phyloP scores from a whole-genome alignment of 805 yeast species.

The Myxozyma neotropica region DNA sequence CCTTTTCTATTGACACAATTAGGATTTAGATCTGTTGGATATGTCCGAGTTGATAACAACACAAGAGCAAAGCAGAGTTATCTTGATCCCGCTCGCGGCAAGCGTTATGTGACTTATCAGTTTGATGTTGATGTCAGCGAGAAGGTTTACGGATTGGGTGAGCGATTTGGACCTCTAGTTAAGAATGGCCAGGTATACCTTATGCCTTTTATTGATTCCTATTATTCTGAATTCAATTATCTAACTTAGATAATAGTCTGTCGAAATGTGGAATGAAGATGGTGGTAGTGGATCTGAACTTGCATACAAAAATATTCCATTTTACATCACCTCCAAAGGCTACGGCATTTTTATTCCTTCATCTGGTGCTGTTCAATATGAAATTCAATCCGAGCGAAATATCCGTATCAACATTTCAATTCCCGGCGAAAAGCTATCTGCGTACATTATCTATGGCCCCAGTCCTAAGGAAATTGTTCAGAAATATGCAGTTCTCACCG shows the following conservation, averaged over 20 bases:
- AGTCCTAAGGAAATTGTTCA: constrained; percentile 42
- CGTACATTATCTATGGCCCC: constrained; percentile 44
- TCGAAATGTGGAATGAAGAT: constrained; percentile 47
- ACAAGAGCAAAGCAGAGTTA: constrained; percentile 35
- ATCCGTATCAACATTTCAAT: constrained; percentile 45
- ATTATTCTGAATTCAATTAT: neutral
- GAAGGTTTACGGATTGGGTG: constrained; percentile 46
- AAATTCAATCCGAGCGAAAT: constrained; percentile 46
- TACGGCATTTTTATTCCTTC: constrained; percentile 47
- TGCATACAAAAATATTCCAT: constrained; percentile 46
- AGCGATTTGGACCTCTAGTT: constrained; percentile 45
- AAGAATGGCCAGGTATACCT: constrained; percentile 43
- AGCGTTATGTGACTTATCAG: constrained; percentile 42
- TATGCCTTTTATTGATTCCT: too few relatives aligned
- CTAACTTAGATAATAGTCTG: constrained; percentile 31
- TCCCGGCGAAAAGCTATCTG: constrained; percentile 44
- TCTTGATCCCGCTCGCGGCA: constrained; percentile 27
- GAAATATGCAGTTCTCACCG: constrained; percentile 43
- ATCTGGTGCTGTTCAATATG: constrained; percentile 42
- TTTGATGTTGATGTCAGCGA: constrained; percentile 45
- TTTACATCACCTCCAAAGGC: constrained; percentile 43
- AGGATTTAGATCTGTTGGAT: constrained; percentile 45
- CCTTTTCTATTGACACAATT: constrained; percentile 41
- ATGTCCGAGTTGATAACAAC: constrained; percentile 32
- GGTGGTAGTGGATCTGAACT: constrained; percentile 48